Evolutionary conservation across 495 filamentous ascomycete species (phyloP).

Genomic region (Penicillium turbatum): DNA sequence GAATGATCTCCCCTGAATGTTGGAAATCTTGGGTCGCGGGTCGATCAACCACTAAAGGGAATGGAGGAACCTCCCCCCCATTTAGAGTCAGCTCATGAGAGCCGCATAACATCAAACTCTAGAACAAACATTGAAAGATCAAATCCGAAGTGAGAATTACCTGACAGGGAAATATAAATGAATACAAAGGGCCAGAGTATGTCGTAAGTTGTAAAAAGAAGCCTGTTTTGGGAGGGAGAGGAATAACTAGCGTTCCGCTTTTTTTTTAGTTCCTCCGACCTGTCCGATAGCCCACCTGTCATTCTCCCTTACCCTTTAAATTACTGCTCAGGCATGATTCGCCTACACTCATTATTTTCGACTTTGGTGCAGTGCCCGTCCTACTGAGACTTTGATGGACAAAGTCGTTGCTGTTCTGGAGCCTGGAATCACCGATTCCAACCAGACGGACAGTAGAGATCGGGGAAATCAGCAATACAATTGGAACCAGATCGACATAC

Average conservation of each 20-base stretch:
- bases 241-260: constrained; percentile 3
- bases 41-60: constrained; percentile 18
- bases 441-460: constrained; percentile 14
- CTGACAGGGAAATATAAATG: background rate
- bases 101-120: background rate
- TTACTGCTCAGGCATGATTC: constrained; percentile 15
- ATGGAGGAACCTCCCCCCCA: background rate
- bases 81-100: background rate
- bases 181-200: background rate
- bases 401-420: constrained; percentile 9
- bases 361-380: constrained; percentile 5
- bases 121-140: background rate
- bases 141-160: background rate
- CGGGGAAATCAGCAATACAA: constrained; percentile 19
- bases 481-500: constrained; percentile 17
- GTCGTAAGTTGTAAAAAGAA: background rate
- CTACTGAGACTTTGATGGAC: constrained; percentile 10
- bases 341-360: constrained; percentile 1
- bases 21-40: constrained; percentile 8
- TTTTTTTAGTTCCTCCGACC: constrained; percentile 11
- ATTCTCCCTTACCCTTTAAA: constrained; percentile 12
- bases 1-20: constrained; percentile 6
- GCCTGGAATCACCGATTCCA: constrained; percentile 4
- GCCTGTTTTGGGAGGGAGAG: constrained; percentile 8
- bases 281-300: constrained; percentile 10